These are phyloP conservation scores for Herpotrichia juniperi DNA, from an alignment of 2,329 filamentous ascomycete species.

Conservation along the genomic window DNA sequence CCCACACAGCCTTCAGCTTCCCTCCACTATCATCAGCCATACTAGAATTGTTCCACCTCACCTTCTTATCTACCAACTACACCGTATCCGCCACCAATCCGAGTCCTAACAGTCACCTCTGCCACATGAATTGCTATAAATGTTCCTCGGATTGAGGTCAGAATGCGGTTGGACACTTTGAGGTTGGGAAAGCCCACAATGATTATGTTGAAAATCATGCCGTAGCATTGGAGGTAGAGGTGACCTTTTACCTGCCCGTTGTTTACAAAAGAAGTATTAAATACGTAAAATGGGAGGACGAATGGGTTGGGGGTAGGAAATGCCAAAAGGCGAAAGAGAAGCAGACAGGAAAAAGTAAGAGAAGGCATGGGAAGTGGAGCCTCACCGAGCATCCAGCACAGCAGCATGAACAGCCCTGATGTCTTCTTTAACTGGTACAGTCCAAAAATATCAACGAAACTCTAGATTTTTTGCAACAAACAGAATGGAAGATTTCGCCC, in stretches of 20 bases:
- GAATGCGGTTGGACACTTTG: slow-evolving; percentile 20
- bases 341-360: too few species aligned
- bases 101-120: slow-evolving; percentile 17
- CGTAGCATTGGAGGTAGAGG: slow-evolving; percentile 21
- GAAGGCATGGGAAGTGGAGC: too few species aligned
- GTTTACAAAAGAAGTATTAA: slow-evolving; percentile 6
- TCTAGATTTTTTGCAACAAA: too few species aligned
- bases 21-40: slow-evolving; percentile 39
- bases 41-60: slow-evolving; percentile 43
- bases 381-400: too few species aligned
- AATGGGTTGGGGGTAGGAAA: too few species aligned
- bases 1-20: slow-evolving; percentile 26
- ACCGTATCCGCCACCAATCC: slow-evolving; percentile 70
- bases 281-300: neutral
- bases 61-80: slow-evolving; percentile 39
- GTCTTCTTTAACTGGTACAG: neutral
- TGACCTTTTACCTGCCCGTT: slow-evolving; percentile 25
- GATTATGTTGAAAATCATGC: slow-evolving; percentile 32
- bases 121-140: slow-evolving; percentile 19
- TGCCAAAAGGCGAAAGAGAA: neutral
- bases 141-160: slow-evolving; percentile 14
- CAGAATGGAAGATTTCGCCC: slow-evolving; percentile 18
- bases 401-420: too few species aligned
- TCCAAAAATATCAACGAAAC: neutral
- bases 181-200: slow-evolving; percentile 30